phyloP scores from a whole-genome alignment of 768 basidiomycete genomes.

The Scleroderma bovista region DNA sequence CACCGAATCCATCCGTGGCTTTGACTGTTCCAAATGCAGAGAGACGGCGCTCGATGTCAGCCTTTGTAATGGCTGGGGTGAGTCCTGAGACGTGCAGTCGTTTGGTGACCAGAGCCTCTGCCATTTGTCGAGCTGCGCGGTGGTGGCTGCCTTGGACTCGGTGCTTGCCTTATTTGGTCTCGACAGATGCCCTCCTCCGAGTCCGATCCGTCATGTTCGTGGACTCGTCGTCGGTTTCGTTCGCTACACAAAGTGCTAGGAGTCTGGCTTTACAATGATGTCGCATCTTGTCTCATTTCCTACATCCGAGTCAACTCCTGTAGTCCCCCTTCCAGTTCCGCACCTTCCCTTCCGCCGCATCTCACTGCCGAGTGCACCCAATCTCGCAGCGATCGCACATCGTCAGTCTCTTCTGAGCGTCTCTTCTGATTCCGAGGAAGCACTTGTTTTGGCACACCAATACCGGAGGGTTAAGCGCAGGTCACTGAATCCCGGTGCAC shows the following conservation, averaged over 20 bases:
- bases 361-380: conserved; percentile 51
- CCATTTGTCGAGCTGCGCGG: background rate
- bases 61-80: conserved; percentile 53
- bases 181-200: conserved; percentile 10
- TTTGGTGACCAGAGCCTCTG: conserved; percentile 38
- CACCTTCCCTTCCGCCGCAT: conserved; percentile 61
- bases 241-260: too few relatives aligned
- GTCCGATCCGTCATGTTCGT: conserved; percentile 1
- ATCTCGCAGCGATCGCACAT: conserved; percentile 33
- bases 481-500: conserved; percentile 23
- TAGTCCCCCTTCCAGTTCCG: conserved; percentile 33
- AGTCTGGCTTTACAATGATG: too few relatives aligned
- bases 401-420: conserved; percentile 67
- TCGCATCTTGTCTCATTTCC: conserved; percentile 27
- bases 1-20: conserved; percentile 65
- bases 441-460: conserved; percentile 16
- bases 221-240: too few relatives aligned
- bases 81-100: conserved; percentile 73
- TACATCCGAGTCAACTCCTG: conserved; percentile 21
- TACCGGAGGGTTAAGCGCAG: conserved; percentile 33
- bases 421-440: conserved; percentile 70
- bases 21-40: conserved; percentile 65
- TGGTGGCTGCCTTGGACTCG: background rate
- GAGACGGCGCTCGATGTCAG: conserved; percentile 54
- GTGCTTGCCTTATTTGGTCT: conserved; percentile 13